Percentiles rank a stretch among this genome's conserved stretches.
Conservation (phyloP, 371 early-diverging fungal genomes). For the Mortierella sp. region DNA sequence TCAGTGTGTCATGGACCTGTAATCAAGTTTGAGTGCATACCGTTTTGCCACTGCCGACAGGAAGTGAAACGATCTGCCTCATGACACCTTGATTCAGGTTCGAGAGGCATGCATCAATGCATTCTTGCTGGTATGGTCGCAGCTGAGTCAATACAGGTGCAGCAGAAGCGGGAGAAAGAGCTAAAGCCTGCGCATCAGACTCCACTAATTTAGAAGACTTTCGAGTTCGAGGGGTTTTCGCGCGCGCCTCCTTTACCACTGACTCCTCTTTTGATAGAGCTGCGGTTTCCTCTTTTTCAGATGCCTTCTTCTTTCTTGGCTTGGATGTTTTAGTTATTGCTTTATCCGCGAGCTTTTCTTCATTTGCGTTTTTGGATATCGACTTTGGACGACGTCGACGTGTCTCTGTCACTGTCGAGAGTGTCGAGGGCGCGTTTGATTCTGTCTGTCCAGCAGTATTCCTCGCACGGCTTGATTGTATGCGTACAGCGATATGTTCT, state of each 20-base stretch:
- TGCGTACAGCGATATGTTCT: neutral
- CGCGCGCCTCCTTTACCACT: neutral
- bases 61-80: constrained; percentile 84
- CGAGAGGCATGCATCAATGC: constrained; percentile 74
- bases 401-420: neutral
- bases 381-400: neutral
- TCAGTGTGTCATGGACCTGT: neutral
- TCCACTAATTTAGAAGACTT: constrained; percentile 9
- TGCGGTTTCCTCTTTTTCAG: constrained; percentile 3
- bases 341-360: neutral
- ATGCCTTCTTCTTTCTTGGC: constrained; percentile 3
- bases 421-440: neutral
- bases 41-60: constrained; percentile 94
- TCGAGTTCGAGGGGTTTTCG: constrained; percentile 3
- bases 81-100: constrained; percentile 64
- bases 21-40: constrained; percentile 55
- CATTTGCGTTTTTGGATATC: neutral
- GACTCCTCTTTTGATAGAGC: neutral
- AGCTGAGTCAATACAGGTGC: constrained; percentile 19
- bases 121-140: constrained; percentile 86
- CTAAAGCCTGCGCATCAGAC: neutral
- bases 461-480: neutral
- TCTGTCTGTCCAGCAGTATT: neutral
- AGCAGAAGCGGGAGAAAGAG: neutral
- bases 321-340: neutral